These are phyloP conservation scores for Rhodotorula mucilaginosa DNA, from an alignment of 1,284 basidiomycete species.

Conservation along the genomic window DNA sequence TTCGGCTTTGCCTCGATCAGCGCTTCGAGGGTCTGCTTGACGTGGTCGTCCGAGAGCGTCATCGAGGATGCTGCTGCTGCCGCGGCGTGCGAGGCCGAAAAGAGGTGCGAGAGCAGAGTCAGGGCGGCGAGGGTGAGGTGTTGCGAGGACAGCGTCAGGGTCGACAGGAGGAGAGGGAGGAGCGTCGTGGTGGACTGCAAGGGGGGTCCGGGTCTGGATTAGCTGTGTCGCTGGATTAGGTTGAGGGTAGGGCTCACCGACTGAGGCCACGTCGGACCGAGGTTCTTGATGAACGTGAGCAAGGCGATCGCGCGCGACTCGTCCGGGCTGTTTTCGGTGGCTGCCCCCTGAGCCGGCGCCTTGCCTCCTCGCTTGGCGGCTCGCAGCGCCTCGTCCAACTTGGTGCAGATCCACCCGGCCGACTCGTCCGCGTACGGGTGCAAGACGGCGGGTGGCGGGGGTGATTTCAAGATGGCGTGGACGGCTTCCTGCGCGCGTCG, in stretches of 20 bases:
- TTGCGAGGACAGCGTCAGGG: slow-evolving; percentile 38
- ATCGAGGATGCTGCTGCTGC: neutral
- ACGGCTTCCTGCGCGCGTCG: slow-evolving; percentile 85
- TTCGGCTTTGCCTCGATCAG: slow-evolving; percentile 71
- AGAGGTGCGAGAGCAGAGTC: slow-evolving; percentile 41
- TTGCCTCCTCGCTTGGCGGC: slow-evolving; percentile 65
- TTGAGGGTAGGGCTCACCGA: slow-evolving; percentile 51
- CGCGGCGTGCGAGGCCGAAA: slow-evolving; percentile 35
- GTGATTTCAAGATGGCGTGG: slow-evolving; percentile 67
- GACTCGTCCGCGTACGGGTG: slow-evolving; percentile 83
- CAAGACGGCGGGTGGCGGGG: slow-evolving; percentile 68
- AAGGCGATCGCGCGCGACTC: slow-evolving; percentile 77
- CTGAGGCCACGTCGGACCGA: slow-evolving; percentile 62
- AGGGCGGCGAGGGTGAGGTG: slow-evolving; percentile 40
- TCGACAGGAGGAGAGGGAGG: slow-evolving; percentile 65
- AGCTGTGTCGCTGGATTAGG: too few species aligned
- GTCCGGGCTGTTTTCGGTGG: slow-evolving; percentile 44
- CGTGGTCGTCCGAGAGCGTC: slow-evolving; percentile 32
- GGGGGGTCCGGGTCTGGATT: too few species aligned
- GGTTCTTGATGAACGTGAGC: slow-evolving; percentile 65
- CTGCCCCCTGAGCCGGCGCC: slow-evolving; percentile 56
- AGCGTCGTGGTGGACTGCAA: slow-evolving; percentile 58
- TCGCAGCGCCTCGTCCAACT: slow-evolving; percentile 65
- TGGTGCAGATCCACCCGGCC: slow-evolving; percentile 71
- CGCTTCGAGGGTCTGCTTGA: slow-evolving; percentile 56